Conservation (phyloP, 768 basidiomycete species). For the Filobasidium floriforme region DNA sequence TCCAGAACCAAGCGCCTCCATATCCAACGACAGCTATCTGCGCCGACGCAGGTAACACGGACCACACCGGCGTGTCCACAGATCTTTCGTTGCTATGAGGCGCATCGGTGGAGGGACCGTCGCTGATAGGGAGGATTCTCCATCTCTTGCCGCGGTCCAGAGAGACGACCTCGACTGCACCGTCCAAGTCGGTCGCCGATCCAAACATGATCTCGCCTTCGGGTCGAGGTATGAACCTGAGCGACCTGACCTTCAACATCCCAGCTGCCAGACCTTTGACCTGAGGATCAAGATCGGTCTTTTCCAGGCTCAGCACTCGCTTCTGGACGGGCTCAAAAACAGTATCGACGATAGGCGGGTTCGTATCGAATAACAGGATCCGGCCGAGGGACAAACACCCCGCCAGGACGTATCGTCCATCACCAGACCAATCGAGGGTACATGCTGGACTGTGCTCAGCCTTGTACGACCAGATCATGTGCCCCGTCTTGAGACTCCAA, state of each 20-base stretch:
- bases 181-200: not conserved
- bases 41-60: not conserved
- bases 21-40: not conserved
- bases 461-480: not conserved
- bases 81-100: not conserved
- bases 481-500: conserved; percentile 3
- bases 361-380: not conserved
- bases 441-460: not conserved
- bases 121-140: not conserved
- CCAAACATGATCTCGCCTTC: not conserved
- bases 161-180: not conserved
- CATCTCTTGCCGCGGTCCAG: not conserved
- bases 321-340: not conserved
- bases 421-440: conserved; percentile 4
- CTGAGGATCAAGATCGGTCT: not conserved
- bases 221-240: not conserved
- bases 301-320: not conserved
- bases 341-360: not conserved
- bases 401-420: conserved; percentile 8
- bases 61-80: not conserved
- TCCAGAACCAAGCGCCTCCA: not conserved
- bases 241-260: not conserved
- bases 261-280: not conserved
- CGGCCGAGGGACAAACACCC: not conserved
- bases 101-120: not conserved